phyloP scores from a whole-genome alignment of 176 grass and related monocot genomes.

The Oryza meyeriana region DNA sequence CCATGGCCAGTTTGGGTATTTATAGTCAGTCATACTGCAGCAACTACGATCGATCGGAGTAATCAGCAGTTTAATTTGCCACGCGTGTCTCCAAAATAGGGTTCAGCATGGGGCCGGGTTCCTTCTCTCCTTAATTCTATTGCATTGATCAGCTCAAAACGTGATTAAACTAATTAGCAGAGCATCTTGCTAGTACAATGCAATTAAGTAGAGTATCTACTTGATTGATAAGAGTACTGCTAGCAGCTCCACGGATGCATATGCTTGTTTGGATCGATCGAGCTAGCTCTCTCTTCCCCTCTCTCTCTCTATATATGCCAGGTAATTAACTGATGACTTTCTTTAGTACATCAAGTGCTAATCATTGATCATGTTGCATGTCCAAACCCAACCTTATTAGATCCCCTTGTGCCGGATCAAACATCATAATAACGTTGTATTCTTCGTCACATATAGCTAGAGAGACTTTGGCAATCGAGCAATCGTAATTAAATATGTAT shows the following conservation, averaged over 20 bases:
- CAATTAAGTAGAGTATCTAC: too few species aligned
- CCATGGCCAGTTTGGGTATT: neutral
- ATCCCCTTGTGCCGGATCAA: neutral
- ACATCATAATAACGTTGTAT: neutral
- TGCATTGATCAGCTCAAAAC: neutral
- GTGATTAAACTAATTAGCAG: neutral
- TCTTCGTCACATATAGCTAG: neutral
- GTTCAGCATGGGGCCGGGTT: neutral
- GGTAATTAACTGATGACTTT: neutral
- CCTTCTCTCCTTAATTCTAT: neutral
- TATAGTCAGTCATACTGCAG: neutral
- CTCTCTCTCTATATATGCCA: too few species aligned
- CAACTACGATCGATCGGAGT: neutral
- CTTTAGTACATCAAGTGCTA: neutral
- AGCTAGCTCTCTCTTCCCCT: too few species aligned
- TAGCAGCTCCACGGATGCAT: too few species aligned
- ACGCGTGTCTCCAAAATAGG: neutral
- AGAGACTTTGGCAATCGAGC: neutral
- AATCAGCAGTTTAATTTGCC: neutral
- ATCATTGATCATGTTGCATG: neutral
- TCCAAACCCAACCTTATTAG: neutral
- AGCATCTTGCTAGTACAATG: neutral
- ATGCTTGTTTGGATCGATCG: too few species aligned
- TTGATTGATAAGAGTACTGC: too few species aligned
- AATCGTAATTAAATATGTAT: neutral